phyloP scores from a whole-genome alignment of 2,329 filamentous ascomycete genomes.

The Fusarium annulatum region DNA sequence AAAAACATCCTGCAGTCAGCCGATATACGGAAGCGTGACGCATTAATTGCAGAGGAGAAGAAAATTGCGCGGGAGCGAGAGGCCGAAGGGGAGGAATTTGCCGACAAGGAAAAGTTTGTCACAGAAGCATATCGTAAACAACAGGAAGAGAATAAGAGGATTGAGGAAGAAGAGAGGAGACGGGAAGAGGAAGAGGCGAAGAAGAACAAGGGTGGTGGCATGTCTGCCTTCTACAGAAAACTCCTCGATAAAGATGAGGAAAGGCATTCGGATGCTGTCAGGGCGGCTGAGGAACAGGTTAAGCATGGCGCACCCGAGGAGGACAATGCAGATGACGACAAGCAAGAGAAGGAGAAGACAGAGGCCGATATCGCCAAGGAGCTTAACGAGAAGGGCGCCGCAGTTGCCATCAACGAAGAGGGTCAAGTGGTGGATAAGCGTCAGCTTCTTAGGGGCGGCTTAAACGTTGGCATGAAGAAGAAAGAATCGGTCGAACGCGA shows the following conservation, averaged over 20 bases:
- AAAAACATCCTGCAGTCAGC: constrained; percentile 77
- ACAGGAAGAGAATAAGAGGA: constrained; percentile 76
- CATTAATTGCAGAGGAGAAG: constrained; percentile 82
- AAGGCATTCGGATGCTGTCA: constrained; percentile 75
- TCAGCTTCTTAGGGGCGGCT: constrained; percentile 78
- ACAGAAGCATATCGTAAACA: constrained; percentile 85
- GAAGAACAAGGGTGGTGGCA: constrained; percentile 73
- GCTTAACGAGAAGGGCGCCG: constrained; percentile 70
- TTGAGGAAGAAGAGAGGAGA: constrained; percentile 77
- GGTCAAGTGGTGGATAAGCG: constrained; percentile 86
- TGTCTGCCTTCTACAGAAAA: constrained; percentile 82
- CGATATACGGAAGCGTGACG: constrained; percentile 80
- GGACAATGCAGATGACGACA: constrained; percentile 57
- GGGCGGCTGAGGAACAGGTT: constrained; percentile 69
- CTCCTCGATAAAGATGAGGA: constrained; percentile 77
- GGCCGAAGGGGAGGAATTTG: constrained; percentile 83
- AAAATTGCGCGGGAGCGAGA: constrained; percentile 81
- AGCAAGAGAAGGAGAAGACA: constrained; percentile 66
- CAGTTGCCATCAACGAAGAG: constrained; percentile 81
- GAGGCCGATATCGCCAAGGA: constrained; percentile 75
- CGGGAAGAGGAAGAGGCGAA: constrained; percentile 73
- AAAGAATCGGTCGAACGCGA: constrained; percentile 55
- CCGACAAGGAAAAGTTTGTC: constrained; percentile 87
- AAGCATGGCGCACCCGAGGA: constrained; percentile 53
- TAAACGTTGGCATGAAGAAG: constrained; percentile 77